phyloP scores from a whole-genome alignment of 306 rosid genomes.

The Macrotyloma uniflorum region DNA sequence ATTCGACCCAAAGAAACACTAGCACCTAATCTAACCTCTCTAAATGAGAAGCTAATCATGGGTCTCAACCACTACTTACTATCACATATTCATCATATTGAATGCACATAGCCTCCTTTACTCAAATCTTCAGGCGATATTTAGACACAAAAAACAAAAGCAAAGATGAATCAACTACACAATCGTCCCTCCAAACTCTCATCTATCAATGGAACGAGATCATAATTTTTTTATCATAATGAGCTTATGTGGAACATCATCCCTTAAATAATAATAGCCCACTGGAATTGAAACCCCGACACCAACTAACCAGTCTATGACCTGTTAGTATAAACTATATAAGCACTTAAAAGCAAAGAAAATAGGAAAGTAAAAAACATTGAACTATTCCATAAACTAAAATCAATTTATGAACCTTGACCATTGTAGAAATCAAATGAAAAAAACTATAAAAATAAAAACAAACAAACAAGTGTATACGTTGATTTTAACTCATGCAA shows the following conservation, averaged over 20 bases:
- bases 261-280: neutral
- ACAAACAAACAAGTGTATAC: too few species aligned
- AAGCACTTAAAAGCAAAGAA: neutral
- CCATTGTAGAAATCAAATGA: neutral
- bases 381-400: neutral
- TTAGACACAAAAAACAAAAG: neutral
- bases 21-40: too few species aligned
- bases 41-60: neutral
- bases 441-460: neutral
- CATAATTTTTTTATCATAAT: neutral
- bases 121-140: neutral
- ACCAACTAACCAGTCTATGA: neutral
- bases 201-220: neutral
- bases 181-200: neutral
- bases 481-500: neutral
- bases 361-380: too few species aligned
- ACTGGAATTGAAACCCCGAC: neutral
- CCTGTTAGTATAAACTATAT: too few species aligned
- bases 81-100: neutral
- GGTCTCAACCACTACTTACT: neutral
- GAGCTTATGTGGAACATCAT: neutral
- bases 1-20: neutral
- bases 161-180: neutral
- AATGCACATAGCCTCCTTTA: too few species aligned
- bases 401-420: too few species aligned